Percentiles rank a stretch among this genome's conserved stretches.
Evolutionary conservation across 139 green algal genomes (phyloP).

Genomic region (Micromonas pusilla): DNA sequence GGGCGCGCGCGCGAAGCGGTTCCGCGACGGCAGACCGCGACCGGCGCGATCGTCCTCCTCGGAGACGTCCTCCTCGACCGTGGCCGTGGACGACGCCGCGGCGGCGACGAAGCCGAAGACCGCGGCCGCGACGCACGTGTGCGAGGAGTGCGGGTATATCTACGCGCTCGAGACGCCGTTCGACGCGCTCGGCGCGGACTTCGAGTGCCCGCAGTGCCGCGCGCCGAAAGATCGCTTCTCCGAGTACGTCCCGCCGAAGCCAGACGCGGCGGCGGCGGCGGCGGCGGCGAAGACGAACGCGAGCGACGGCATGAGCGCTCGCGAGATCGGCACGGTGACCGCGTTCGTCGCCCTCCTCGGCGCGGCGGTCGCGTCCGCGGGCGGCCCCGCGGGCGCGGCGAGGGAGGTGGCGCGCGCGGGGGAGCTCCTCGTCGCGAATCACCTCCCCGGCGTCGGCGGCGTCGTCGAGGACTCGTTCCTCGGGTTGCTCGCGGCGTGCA

Average conservation of each 20-base stretch:
- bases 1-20: not conserved
- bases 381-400: no score
- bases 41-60: not conserved
- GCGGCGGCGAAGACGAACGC: not conserved
- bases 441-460: constrained; percentile 18
- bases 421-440: constrained; percentile 3
- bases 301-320: not conserved
- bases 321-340: not conserved
- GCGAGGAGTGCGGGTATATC: constrained; percentile 83
- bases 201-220: constrained; percentile 77
- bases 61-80: not conserved
- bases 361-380: not conserved
- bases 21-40: not conserved
- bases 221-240: constrained; percentile 87
- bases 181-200: constrained; percentile 45
- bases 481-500: not conserved
- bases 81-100: not conserved
- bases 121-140: constrained; percentile 87
- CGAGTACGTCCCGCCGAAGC: constrained; percentile 70
- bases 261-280: constrained; percentile 30
- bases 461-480: constrained; percentile 25
- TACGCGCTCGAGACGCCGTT: constrained; percentile 58
- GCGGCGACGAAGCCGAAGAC: constrained; percentile 37
- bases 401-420: not conserved
- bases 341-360: not conserved